Evolutionary conservation across 257 asterid species (phyloP), one percentile per base, ranked within the genome.

Genomic region (Euphrasia confusa): DNA sequence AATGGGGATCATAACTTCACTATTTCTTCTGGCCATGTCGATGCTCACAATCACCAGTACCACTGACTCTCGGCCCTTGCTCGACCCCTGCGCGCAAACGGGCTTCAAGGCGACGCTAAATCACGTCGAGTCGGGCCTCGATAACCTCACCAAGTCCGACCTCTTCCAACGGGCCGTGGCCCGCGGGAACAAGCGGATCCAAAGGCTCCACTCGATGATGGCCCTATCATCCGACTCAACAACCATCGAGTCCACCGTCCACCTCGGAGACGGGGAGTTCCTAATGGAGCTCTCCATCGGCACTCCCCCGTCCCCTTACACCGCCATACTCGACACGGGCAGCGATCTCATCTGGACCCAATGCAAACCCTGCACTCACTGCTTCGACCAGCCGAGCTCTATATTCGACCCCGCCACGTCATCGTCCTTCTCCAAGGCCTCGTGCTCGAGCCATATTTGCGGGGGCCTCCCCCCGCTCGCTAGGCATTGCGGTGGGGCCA

Each of bases 311-410:
- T 39, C 48, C 0, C 13, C 84, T 1, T 89, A 77, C 47, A 65
- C 81, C 13, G 95, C 89, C 1, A 89, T 89, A 10, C 66, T 89
- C 39, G 96, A 89, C 39, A 86, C 93, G 0, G 96, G 96, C 24
- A 86, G 96, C 58, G 95, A 88, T 39, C 62, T 88, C 18, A 77
- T 84, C 60, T 88, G 95, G 96, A 89, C 96, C 7, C 96, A 89
- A 42, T 86, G 95, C 71, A 80, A 89, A 66, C 90, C 96, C 10
- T 84, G 96, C 67, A 72, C 68, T 54, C 72, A 79, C 32, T 89
- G 96, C 49, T 89, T 78, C 68, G 45, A 77, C 6, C 95, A 84
- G 10, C 71, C 83, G 1, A 74, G 86, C 8, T 85, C 95, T 0
- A 57, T 84, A 4, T 89, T 86, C 49, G 90, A 89, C 30, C 96